Evolutionary conservation across 2,329 filamentous ascomycete genomes (phyloP), one percentile per base, ranked within the genome.

Genomic region (Fusarium drepaniforme): DNA sequence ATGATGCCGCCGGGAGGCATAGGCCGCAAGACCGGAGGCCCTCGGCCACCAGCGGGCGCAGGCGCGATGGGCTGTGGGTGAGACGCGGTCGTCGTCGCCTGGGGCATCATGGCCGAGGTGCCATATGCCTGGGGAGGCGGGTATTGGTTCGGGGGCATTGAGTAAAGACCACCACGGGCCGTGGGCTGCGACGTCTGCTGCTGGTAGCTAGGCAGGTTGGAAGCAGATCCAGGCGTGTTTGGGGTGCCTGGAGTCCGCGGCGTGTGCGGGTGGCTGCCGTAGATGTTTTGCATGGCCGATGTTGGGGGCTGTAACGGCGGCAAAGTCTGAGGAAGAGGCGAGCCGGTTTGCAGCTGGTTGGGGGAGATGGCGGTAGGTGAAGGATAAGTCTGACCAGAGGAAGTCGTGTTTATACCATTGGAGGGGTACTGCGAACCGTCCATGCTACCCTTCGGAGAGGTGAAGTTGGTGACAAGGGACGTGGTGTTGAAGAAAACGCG

Each of bases 41-140:
- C 86, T 42, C 89, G 88, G 46, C 86, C 85, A 80, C 85, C 90
- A 70, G 83, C 85, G 59, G 93, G 93, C 49, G 93, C 93, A 18
- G 93, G 93, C 51, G 93, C 93, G 80, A 95, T 94, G 38, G 92
- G 91, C 83, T 94, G 93, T 56, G 92, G 93, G 81, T 94, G 93
- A 64, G 91, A 90, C 77, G 92, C 88, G 53, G 92, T 88, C 58
- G 90, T 89, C 13, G 92, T 91, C 28, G 91, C 85, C 82, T 93
- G 91, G 57, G 92, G 89, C 85, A 94, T 88, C 88, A 93, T 92
- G 60, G 85, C 85, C 59, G 86, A 88, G 11, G 88, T 87, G 42
- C 86, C 86, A 80, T 92, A 92, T 12, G 83, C 86, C 81, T 88
- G 88, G 69, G 88, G 87, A 49, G 85, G 85, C 70, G 87, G 88